phyloP scores from a whole-genome alignment of 1,284 basidiomycete genomes.

The Cryptococcus sp. region DNA sequence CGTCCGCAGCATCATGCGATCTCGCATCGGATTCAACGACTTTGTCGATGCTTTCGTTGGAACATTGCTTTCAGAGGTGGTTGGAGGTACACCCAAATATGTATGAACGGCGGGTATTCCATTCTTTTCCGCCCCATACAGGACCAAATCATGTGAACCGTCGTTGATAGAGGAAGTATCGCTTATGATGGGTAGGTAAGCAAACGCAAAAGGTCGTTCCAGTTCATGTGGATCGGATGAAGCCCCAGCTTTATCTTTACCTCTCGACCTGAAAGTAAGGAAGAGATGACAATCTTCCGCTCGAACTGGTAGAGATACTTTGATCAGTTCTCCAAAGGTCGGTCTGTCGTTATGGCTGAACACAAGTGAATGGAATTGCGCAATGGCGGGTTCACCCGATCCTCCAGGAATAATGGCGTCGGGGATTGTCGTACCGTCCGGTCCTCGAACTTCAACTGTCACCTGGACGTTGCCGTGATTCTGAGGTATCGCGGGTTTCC shows the following conservation, averaged over 20 bases:
- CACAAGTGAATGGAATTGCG: constrained; percentile 83
- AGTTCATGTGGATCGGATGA: constrained; percentile 32
- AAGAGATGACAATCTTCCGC: constrained; percentile 82
- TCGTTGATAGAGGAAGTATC: constrained; percentile 79
- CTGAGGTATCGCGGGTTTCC: constrained; percentile 29
- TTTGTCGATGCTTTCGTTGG: constrained; percentile 58
- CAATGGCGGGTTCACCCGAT: constrained; percentile 72
- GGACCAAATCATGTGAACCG: constrained; percentile 76
- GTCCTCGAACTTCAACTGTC: constrained; percentile 76
- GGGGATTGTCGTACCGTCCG: constrained; percentile 62
- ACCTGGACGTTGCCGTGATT: constrained; percentile 73
- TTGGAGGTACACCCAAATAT: constrained; percentile 66
- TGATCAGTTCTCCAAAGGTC: constrained; percentile 89
- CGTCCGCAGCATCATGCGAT: constrained; percentile 75
- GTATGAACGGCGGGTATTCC: constrained; percentile 59
- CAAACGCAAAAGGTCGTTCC: constrained; percentile 85
- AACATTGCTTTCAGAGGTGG: constrained; percentile 59
- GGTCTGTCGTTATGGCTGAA: constrained; percentile 79
- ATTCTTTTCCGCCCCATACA: constrained; percentile 74
- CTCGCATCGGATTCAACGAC: constrained; percentile 64
- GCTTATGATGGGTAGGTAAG: constrained; percentile 81
- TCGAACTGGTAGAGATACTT: constrained; percentile 69
- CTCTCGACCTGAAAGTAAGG: constrained; percentile 84
- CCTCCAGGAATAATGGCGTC: constrained; percentile 77
- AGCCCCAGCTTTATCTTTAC: constrained; percentile 46